phyloP scores from a whole-genome alignment of 2,329 filamentous ascomycete species.

The Colletotrichum gloeosporioides region DNA sequence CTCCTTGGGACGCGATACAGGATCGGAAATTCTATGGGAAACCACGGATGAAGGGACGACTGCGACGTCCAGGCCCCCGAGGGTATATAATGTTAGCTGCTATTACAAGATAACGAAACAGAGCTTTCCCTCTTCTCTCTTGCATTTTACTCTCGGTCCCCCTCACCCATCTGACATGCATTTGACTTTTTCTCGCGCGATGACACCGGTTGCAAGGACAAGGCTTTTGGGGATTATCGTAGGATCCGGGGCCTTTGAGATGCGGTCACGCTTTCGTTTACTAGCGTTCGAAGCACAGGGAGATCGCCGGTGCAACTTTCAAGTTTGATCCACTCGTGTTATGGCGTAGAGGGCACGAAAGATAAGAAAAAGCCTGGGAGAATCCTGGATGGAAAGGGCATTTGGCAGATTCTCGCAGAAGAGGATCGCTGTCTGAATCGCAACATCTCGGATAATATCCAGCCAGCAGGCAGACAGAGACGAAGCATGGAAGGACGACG shows the following conservation, averaged over 20 bases:
- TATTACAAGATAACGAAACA: slow-evolving; percentile 13
- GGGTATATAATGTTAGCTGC: slow-evolving; percentile 19
- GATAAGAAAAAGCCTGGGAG: neutral
- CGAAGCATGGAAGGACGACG: neutral
- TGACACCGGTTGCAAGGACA: slow-evolving; percentile 9
- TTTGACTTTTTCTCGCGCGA: neutral
- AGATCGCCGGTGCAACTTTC: neutral
- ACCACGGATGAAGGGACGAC: neutral
- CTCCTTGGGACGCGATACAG: neutral
- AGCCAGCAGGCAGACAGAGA: neutral
- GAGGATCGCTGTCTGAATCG: neutral
- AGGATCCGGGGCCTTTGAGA: neutral
- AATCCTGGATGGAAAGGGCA: neutral
- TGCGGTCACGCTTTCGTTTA: neutral
- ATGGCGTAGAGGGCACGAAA: neutral
- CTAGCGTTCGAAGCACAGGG: neutral
- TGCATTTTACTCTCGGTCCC: neutral
- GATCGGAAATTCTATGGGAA: neutral
- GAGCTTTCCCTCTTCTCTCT: neutral
- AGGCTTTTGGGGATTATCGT: neutral
- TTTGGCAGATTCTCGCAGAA: neutral
- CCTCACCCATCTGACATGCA: slow-evolving; percentile 10
- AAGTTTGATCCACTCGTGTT: neutral
- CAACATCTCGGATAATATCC: neutral
- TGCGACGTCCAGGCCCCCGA: neutral